phyloP scores from a whole-genome alignment of 805 yeast species.

The Metschnikowia noctiluminum region DNA sequence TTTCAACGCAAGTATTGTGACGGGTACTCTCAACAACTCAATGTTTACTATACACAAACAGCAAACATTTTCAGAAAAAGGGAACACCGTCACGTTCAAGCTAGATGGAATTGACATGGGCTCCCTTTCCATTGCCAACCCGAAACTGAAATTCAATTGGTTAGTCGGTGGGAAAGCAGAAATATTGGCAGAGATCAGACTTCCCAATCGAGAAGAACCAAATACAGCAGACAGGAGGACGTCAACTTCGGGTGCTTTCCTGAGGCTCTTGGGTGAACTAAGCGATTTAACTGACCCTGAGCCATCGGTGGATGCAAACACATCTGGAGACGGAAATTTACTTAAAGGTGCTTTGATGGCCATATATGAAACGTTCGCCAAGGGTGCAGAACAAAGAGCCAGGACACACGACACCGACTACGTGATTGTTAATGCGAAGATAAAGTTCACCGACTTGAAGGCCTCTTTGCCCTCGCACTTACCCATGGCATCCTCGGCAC shows the following conservation, averaged over 20 bases:
- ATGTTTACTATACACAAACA: conserved; percentile 75
- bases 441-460: conserved; percentile 59
- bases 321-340: conserved; percentile 20
- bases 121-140: conserved; percentile 24
- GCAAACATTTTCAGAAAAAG: conserved; percentile 44
- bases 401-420: conserved; percentile 36
- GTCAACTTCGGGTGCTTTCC: conserved; percentile 23
- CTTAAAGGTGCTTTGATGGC: conserved; percentile 41
- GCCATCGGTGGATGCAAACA: neutral
- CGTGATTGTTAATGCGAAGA: conserved; percentile 63
- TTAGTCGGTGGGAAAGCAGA: conserved; percentile 63
- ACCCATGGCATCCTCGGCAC: conserved; percentile 45
- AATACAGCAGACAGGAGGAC: conserved; percentile 17
- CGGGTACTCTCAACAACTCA: conserved; percentile 73
- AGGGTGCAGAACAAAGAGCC: conserved; percentile 4
- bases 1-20: conserved; percentile 64
- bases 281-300: conserved; percentile 6
- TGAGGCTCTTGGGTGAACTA: conserved; percentile 28
- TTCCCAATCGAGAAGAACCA: conserved; percentile 44
- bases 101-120: conserved; percentile 42
- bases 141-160: conserved; percentile 62
- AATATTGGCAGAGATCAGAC: conserved; percentile 65
- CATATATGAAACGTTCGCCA: conserved; percentile 37
- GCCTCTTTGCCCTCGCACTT: conserved; percentile 53
- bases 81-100: conserved; percentile 34